Evolutionary conservation across 495 filamentous ascomycete species (phyloP).

Genomic region (Hyaloscypha variabilis): DNA sequence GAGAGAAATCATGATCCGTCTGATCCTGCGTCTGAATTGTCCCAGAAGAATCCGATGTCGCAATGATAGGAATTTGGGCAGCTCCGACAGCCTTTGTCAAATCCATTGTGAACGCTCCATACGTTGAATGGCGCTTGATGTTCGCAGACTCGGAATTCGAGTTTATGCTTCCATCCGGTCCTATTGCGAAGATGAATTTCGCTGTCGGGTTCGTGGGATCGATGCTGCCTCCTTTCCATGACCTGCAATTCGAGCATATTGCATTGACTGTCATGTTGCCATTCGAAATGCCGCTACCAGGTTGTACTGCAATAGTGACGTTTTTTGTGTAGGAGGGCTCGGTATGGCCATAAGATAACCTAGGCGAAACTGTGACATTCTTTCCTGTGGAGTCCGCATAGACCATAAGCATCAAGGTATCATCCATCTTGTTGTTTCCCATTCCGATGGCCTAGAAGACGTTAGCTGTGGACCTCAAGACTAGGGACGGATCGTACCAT

Average conservation of each 20-base stretch:
- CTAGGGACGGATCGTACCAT: conserved; percentile 20
- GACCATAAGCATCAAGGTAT: conserved; percentile 52
- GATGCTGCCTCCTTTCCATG: conserved; percentile 44
- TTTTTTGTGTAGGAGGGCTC: conserved; percentile 49
- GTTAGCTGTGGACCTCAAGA: background rate
- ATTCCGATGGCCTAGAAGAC: conserved; percentile 48
- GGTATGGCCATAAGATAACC: conserved; percentile 43
- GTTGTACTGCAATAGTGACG: conserved; percentile 41
- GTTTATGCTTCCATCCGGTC: conserved; percentile 41
- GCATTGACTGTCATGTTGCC: conserved; percentile 48
- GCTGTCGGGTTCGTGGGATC: conserved; percentile 40
- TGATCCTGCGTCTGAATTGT: conserved; percentile 31
- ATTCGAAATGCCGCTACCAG: conserved; percentile 46
- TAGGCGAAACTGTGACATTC: conserved; percentile 53
- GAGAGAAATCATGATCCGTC: conserved; percentile 33
- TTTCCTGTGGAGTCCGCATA: conserved; percentile 47
- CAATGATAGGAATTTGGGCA: conserved; percentile 32
- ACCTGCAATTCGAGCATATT: conserved; percentile 50
- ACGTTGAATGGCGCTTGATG: conserved; percentile 54
- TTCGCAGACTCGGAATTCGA: conserved; percentile 43
- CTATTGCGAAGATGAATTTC: conserved; percentile 60
- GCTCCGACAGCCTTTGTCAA: conserved; percentile 49
- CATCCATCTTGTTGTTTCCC: conserved; percentile 50
- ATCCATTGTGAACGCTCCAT: conserved; percentile 58
- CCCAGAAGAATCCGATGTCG: conserved; percentile 21